Percentiles rank a stretch among this genome's conserved stretches.
Evolutionary conservation across 768 basidiomycete species (phyloP).

Genomic region (Serendipita sp.): DNA sequence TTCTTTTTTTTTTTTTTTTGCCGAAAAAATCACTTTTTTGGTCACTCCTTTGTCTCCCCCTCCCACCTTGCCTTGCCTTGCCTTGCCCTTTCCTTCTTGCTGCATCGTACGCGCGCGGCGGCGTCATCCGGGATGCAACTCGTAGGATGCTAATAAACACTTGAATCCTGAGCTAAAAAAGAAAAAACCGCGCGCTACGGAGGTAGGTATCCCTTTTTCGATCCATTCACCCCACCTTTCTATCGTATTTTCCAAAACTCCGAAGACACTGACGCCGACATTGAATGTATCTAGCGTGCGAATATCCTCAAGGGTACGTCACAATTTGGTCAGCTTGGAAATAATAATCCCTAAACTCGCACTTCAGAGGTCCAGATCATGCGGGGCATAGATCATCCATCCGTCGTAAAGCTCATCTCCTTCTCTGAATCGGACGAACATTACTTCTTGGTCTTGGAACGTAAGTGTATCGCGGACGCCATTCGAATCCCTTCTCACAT

Average conservation of each 20-base stretch:
- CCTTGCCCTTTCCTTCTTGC: conserved; percentile 8
- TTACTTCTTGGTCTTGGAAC: conserved; percentile 87
- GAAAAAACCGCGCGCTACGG: conserved; percentile 82
- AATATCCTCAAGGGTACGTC: conserved; percentile 83
- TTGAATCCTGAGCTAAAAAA: conserved; percentile 90
- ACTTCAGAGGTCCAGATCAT: conserved; percentile 91
- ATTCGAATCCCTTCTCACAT: conserved; percentile 9
- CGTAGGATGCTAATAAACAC: conserved; percentile 80
- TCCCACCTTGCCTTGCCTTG: conserved; percentile 10
- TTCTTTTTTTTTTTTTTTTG: conserved; percentile 15
- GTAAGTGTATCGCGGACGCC: conserved; percentile 27
- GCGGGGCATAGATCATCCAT: conserved; percentile 85
- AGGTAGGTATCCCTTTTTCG: conserved; percentile 42
- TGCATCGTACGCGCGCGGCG: conserved; percentile 5
- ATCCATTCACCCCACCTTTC: conserved; percentile 4
- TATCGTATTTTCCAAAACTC: background rate
- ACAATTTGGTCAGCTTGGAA: background rate
- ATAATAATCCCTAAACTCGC: conserved; percentile 2
- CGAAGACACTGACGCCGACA: background rate
- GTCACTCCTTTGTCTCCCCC: conserved; percentile 9
- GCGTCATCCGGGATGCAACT: conserved; percentile 1
- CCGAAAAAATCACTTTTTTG: no score
- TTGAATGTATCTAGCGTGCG: conserved; percentile 46
- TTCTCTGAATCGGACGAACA: conserved; percentile 88
- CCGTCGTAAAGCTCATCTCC: conserved; percentile 77